Evolutionary conservation across 176 grass and related monocot genomes (phyloP).

Genomic region (Eragrostis curvula): DNA sequence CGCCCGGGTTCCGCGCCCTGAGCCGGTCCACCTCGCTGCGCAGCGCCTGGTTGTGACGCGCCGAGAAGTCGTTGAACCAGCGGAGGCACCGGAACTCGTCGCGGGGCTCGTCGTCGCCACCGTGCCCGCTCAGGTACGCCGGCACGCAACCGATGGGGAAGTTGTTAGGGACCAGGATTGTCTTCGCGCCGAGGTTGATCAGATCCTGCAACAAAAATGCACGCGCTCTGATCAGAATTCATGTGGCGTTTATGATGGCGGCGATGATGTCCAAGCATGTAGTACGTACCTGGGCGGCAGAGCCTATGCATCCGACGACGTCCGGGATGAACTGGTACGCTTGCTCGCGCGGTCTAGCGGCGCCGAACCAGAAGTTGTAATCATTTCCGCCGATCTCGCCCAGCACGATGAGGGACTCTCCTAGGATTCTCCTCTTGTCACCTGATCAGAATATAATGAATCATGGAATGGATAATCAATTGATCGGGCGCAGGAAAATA

Average conservation of each 20-base stretch:
- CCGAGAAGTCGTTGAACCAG: conserved; percentile 54
- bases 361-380: conserved; percentile 55
- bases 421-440: conserved; percentile 29
- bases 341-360: conserved; percentile 28
- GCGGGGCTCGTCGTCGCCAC: not conserved
- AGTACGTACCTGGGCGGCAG: conserved; percentile 32
- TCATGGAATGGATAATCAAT: too few relatives aligned
- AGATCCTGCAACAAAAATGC: conserved; percentile 42
- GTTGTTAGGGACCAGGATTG: conserved; percentile 53
- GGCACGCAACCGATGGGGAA: conserved; percentile 55
- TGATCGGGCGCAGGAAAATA: too few relatives aligned
- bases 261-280: too few relatives aligned
- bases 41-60: conserved; percentile 45
- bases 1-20: conserved; percentile 12
- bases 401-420: conserved; percentile 50
- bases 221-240: not conserved
- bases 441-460: conserved; percentile 11
- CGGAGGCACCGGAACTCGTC: conserved; percentile 47
- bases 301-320: conserved; percentile 40
- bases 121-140: conserved; percentile 1
- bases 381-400: conserved; percentile 76
- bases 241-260: not conserved
- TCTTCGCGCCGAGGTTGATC: conserved; percentile 51
- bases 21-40: not conserved
- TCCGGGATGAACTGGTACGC: conserved; percentile 50